Evolutionary conservation across 129 eudicot species (phyloP).

Genomic region (Artemisia annua): DNA sequence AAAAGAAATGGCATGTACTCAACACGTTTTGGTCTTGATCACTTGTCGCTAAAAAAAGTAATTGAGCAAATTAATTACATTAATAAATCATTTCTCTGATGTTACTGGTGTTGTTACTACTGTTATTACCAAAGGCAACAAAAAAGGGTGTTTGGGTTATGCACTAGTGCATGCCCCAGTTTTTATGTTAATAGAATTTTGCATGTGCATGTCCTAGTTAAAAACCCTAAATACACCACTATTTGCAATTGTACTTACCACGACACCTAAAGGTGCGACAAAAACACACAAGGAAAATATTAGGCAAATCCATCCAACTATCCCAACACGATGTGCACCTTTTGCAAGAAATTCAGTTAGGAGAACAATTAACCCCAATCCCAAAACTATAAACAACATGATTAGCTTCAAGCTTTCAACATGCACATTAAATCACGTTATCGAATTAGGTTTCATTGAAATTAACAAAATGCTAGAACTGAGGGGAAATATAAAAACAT

Average conservation of each 20-base stretch:
- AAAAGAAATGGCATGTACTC: slow-evolving; percentile 89
- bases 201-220: too few species aligned
- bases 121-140: too few species aligned
- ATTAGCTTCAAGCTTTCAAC: slow-evolving; percentile 55
- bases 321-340: slow-evolving; percentile 39
- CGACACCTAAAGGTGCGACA: slow-evolving; percentile 77
- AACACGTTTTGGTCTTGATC: slow-evolving; percentile 83
- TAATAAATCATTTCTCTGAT: neutral
- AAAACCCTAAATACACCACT: neutral
- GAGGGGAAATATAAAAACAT: neutral
- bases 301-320: slow-evolving; percentile 94
- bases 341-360: slow-evolving; percentile 52
- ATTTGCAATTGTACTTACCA: slow-evolving; percentile 51
- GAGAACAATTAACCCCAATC: slow-evolving; percentile 64
- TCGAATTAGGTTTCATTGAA: neutral
- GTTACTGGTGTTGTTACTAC: too few species aligned
- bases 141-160: too few species aligned
- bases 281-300: slow-evolving; percentile 73
- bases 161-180: too few species aligned
- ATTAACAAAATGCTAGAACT: neutral
- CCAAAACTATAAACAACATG: slow-evolving; percentile 43
- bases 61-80: neutral
- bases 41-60: slow-evolving; percentile 70
- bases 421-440: slow-evolving; percentile 37
- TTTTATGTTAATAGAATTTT: too few species aligned